Evolutionary conservation across 2,329 filamentous ascomycete genomes (phyloP), one percentile per base, ranked within the genome.

Genomic region (Hypoxylon sp.): DNA sequence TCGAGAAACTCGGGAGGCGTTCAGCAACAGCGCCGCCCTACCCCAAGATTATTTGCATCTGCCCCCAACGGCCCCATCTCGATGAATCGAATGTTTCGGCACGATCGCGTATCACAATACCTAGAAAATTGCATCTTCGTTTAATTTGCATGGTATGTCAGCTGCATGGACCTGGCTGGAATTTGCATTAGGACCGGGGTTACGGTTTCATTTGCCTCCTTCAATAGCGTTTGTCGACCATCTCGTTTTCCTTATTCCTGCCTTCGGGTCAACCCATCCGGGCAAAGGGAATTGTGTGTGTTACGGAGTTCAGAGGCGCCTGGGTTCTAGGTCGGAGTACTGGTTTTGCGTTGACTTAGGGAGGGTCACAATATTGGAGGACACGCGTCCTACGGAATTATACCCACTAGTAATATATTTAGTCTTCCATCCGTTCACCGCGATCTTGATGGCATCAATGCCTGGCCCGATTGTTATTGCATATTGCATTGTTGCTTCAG

Each of bases 391-490:
- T 55, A 63, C 60, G 57, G 55, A 69, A 72, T 70, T 73, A 73
- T 73, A 73, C 71, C 71, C 71, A 71, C 67, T 69, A 67, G 57
- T 73, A 73, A 69, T 73, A 71, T 67, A 69, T 67, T 44, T 55
- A 54, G 54, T 67, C 33, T 55, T 60, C 44, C 24, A 58, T 26
- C 48, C 51, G 42, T 51, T 52, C 44, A 55, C 17, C 2, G 42
- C 29, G 14, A 46, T 58, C 37, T 58, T 51, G 33, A 63, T 66
- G 59, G 54, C 46, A 47, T 63, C 35, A 59, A 60, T 19, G 39
- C 24, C 26, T 62, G 50, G 31, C 37, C 47, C 19, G 29, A 59
- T 66, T 68, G 26, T 35, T 48, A 63, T 58, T 58, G 19, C 57
- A 31, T 55, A 31, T 5, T 63, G 39, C 53, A 58, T 59, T 54